Base-by-base conservation (phyloP, 768 basidiomycete species). In the Mycena sanguinolenta region DNA sequence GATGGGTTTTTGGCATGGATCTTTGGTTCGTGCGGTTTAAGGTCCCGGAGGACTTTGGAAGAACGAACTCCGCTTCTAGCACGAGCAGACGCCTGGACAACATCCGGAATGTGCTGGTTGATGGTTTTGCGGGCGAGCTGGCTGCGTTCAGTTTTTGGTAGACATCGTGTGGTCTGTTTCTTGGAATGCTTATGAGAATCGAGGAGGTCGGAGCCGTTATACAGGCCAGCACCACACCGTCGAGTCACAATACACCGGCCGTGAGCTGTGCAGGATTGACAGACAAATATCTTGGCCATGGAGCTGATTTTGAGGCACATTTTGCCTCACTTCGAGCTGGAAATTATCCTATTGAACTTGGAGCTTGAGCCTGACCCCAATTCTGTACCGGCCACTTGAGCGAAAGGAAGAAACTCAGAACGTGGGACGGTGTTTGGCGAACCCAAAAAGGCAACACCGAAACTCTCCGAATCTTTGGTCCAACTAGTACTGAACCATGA, bases 91-190 rank as follows among this genome's bases (percentile, higher is more conserved):
- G 72, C 62, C 36, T 66, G 70, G 27, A 75, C 67, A n/a, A 75
- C 70, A 8, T 57, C 63, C 0, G 74, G 74, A 36, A 75, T 75
- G 61, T 60, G 38, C 19, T 73, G 63, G 44, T 65, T 73, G 60
- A 74, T 30, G 3, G 70, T 75, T 63, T 64, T 72, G 17, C 73
- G 72, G 2, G 74, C 73, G 23, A 75, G 70, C 49, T 71, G 57
- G 52, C 59, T 64, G 25, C 69, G 74, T 25, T 63, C 69, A n/a
- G 39, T 30, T 58, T 64, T 75, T 75, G 23, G 61, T 59, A 53
- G 62, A 46, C 59, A 60, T 60, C 14, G 28, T 0, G 39, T 30
- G 17, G 27, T 17, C 19, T 25, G 58, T 28, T 21, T 10, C 14
- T 59, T 19, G 6, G 21, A 21, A 21, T 32, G 12, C n/a, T 46